Evolutionary conservation across 2,329 filamentous ascomycete genomes (phyloP), one percentile per base, ranked within the genome.

Genomic region (Didymella keratinophila): DNA sequence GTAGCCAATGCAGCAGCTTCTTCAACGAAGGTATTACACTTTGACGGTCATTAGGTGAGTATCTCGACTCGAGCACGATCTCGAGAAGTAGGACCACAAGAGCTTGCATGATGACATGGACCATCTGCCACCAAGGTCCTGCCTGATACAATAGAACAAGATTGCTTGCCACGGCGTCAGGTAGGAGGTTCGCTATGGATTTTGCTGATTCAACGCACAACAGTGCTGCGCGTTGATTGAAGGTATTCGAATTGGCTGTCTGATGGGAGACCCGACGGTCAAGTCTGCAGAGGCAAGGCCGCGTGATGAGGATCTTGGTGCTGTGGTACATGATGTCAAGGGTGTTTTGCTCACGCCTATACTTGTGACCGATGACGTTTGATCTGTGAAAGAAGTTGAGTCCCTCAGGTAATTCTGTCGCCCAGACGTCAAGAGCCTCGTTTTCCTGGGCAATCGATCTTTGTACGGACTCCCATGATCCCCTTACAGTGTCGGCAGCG

Each of bases 51-150:
- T 65, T 41, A 5, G 66, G 60, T 46, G 68, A 53, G 25, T 58
- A 18, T 3, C 50, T 50, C 4, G 61, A 46, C 16, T 70, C 62
- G 47, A 72, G 71, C 10, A 71, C 71, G 6, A 79, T 51, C 54
- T 78, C 78, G 6, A 77, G 68, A 56, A 79, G 66, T 12, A 79
- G 63, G 25, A 79, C 60, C 2, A 71, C 66, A 4, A 73, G 64
- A 6, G 76, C 73, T 64, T 79, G 78, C 67, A 78, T 76, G 12
- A 80, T 65, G 11, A 54, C 36, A 23, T 64, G 56, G 2, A 54
- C 59, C n/a, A 76, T 63, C 16, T 70, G 73, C 76, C 77, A 79
- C 78, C 78, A 79, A 4, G 78, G 77, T 21, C 63, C 62, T 2
- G 52, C 28, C 20, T 62, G 50, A 47, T 71, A 71, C 2, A 70